Evolutionary conservation across 306 rosid species (phyloP).

Genomic region (Begonia peltatifolia): DNA sequence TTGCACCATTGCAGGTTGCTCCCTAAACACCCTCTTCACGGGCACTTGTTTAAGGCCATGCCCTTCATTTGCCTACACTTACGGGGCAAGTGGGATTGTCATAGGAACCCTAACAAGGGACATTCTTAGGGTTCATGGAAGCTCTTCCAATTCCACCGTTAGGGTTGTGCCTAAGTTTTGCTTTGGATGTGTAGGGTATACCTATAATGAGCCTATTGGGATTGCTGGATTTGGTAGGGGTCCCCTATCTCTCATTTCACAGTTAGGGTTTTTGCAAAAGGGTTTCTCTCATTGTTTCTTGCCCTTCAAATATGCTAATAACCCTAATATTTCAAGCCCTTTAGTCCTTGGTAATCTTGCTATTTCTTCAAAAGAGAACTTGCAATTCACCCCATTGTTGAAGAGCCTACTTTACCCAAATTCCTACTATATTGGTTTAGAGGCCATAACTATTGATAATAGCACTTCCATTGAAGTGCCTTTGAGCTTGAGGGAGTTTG

Average conservation of each 20-base stretch:
- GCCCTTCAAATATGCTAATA: conserved; percentile 39
- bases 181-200: conserved; percentile 39
- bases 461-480: conserved; percentile 12
- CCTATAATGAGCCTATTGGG: conserved; percentile 36
- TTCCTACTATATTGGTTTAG: conserved; percentile 34
- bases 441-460: conserved; percentile 23
- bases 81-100: conserved; percentile 31
- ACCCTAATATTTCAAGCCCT: conserved; percentile 43
- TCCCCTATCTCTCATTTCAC: conserved; percentile 32
- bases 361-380: conserved; percentile 19
- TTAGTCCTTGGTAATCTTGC: conserved; percentile 28
- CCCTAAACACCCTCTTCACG: conserved; percentile 20
- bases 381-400: conserved; percentile 39
- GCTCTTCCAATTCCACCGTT: conserved; percentile 6
- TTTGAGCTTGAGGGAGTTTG: conserved; percentile 26
- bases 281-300: conserved; percentile 45
- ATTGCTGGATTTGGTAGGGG: conserved; percentile 50
- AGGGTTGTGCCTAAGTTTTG: conserved; percentile 25
- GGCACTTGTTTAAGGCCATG: conserved; percentile 33
- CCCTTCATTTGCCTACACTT: conserved; percentile 42
- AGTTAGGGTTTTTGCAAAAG: conserved; percentile 27
- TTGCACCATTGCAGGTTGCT: conserved; percentile 38
- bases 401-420: conserved; percentile 32
- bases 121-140: conserved; percentile 22
- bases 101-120: conserved; percentile 26